A percentile compares a stretch with the other conserved stretches of the same genome.
Evolutionary conservation across 345 rosid species (phyloP).

Genomic region (Eucalyptus rudis): DNA sequence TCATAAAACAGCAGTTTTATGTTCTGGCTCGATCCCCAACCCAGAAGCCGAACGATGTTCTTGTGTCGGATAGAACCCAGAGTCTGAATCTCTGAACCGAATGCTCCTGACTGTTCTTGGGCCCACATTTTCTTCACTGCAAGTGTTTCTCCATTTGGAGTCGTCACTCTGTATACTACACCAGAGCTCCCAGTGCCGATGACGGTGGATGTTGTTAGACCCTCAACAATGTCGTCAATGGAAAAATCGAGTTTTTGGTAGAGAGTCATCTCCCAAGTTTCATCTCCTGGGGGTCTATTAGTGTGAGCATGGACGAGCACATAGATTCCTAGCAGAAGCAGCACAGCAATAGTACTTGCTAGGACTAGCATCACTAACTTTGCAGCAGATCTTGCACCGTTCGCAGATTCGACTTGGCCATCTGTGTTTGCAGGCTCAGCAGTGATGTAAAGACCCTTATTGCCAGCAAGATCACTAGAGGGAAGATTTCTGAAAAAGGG

Average conservation of each 20-base stretch:
- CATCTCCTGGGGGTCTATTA: conserved; percentile 22
- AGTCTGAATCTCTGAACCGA: conserved; percentile 68
- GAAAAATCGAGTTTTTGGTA: conserved; percentile 87
- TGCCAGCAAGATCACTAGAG: conserved; percentile 52
- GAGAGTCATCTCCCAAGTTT: conserved; percentile 64
- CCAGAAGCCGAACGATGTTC: conserved; percentile 74
- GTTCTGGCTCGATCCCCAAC: conserved; percentile 74
- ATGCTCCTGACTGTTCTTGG: conserved; percentile 66
- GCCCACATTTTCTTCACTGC: conserved; percentile 99
- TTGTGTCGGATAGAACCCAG: conserved; percentile 84
- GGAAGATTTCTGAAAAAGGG: conserved; percentile 74
- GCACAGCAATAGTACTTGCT: conserved; percentile 55
- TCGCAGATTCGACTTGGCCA: conserved; percentile 9
- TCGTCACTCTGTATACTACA: conserved; percentile 62
- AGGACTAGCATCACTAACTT: conserved; percentile 51
- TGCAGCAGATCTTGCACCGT: conserved; percentile 28
- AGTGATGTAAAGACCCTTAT: conserved; percentile 47
- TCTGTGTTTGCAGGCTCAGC: conserved; percentile 22
- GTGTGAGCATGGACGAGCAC: conserved; percentile 34
- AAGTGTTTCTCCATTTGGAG: conserved; percentile 58
- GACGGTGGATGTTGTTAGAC: conserved; percentile 61
- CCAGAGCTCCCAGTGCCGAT: conserved; percentile 99
- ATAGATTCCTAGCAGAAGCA: conserved; percentile 53
- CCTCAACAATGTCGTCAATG: conserved; percentile 45
- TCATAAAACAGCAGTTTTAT: conserved; percentile 85